Base-by-base conservation (phyloP, 1,139 yeast species). In the Candida labiduridarum region DNA sequence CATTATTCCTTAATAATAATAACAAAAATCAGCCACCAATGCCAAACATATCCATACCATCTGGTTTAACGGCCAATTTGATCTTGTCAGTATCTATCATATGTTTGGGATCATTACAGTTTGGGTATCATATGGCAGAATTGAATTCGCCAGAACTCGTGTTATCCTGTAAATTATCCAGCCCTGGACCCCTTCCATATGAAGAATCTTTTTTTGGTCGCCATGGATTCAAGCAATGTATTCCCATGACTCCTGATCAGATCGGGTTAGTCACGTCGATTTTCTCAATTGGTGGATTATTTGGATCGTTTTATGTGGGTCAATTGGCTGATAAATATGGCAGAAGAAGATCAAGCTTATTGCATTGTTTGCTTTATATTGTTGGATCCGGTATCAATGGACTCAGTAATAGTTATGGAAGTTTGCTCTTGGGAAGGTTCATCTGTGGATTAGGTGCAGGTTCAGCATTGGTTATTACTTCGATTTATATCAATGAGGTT, bases 381-480 rank as follows among this genome's bases (percentile, higher is more conserved):
- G 31, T 85, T n/a, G 97, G 98, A 0, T 84, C 96, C 0, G 59
- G 80, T 3, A 54, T 87, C 19, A 84, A 87, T 65, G 83, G 85
- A 6, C 59, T 73, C 14, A 74, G 89, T 14, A 71, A 76, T 45
- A 62, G 72, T 11, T 80, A 79, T 52, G 19, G 54, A 9, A 61
- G 65, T 6, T 66, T 92, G 56, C 63, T 83, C 14, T n/a, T 79
- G 12, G 98, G 97, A 0, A 74, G 99, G 52, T 78, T 90, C 50
- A 60, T 89, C 5, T 81, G 88, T 35, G 99, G 99, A 0, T 51
- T 90, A 5, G 96, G 89, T 2, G 96, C 97, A 8, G 99, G 99
- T 4, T 76, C 86, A 9, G 87, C 94, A 1, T 79, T 94, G 54
- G 98, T 94, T 4, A 83, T 88, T 12, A 87, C 92, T 0, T 95